Percentiles rank a stretch among this genome's conserved stretches.
Conservation (phyloP, 1,284 basidiomycete species). For the Blastosporella zonata region DNA sequence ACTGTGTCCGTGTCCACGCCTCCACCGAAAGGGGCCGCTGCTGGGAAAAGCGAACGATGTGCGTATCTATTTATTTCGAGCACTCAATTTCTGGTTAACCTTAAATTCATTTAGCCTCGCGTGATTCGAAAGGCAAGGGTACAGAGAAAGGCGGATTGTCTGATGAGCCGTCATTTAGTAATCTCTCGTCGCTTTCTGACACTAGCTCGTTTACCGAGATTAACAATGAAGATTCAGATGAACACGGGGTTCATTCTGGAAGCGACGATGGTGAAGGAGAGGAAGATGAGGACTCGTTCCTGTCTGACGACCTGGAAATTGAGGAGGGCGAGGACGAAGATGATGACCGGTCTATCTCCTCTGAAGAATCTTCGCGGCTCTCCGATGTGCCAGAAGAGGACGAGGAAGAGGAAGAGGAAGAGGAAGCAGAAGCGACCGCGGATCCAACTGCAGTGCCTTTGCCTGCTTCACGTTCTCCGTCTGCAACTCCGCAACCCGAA, state of each 20-base stretch:
- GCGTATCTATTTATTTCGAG: constrained; percentile 2
- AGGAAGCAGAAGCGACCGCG: constrained; percentile 21
- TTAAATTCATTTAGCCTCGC: neutral
- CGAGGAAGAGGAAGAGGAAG: constrained; percentile 33
- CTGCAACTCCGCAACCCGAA: constrained; percentile 47
- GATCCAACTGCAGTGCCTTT: constrained; percentile 31
- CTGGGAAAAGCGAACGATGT: constrained; percentile 9
- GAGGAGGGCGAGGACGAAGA: constrained; percentile 18
- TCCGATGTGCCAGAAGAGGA: constrained; percentile 27
- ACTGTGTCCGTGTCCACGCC: constrained; percentile 10
- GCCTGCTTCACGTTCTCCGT: constrained; percentile 38
- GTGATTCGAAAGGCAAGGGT: constrained; percentile 7
- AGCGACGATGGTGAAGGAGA: constrained; percentile 21
- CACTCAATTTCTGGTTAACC: constrained; percentile 1
- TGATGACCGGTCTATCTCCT: constrained; percentile 5
- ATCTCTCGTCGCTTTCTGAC: constrained; percentile 32
- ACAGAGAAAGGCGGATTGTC: constrained; percentile 8
- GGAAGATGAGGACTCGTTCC: constrained; percentile 10
- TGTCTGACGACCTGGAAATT: constrained; percentile 10
- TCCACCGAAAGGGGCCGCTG: constrained; percentile 5
- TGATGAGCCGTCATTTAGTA: constrained; percentile 29
- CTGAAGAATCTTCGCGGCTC: constrained; percentile 20
- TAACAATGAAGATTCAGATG: constrained; percentile 16
- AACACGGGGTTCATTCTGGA: constrained; percentile 15
- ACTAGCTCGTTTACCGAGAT: constrained; percentile 40